Conservation (phyloP, 2,329 filamentous ascomycete genomes). For the Fusarium sp. region DNA sequence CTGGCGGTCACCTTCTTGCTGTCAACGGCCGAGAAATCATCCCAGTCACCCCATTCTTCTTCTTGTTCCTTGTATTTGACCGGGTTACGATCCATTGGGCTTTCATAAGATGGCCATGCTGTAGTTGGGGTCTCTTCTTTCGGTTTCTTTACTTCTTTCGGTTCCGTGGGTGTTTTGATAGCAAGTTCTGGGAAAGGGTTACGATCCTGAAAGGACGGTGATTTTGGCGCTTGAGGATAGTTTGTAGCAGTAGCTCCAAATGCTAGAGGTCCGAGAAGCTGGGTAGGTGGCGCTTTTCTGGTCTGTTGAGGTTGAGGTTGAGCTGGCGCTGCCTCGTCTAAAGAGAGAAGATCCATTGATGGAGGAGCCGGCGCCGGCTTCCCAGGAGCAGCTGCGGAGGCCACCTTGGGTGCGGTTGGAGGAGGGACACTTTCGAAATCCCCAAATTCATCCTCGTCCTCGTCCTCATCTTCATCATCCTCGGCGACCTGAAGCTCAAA, state of each 20-base stretch:
- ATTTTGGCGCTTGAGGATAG: constrained; percentile 62
- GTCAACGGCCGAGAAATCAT: constrained; percentile 54
- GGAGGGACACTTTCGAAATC: constrained; percentile 65
- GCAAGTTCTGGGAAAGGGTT: constrained; percentile 64
- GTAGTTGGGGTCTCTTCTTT: constrained; percentile 57
- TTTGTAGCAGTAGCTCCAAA: constrained; percentile 45
- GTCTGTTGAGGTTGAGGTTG: constrained; percentile 10
- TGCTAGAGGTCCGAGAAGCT: constrained; percentile 49
- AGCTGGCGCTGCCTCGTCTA: constrained; percentile 49
- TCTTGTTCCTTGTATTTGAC: constrained; percentile 46
- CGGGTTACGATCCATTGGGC: constrained; percentile 17
- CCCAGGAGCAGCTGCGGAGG: constrained; percentile 30
- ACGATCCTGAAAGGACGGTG: constrained; percentile 64
- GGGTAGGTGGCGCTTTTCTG: constrained; percentile 45
- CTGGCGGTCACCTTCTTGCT: constrained; percentile 33
- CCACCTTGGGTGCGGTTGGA: neutral
- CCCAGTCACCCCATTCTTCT: constrained; percentile 65
- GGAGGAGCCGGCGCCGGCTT: constrained; percentile 38
- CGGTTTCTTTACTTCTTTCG: constrained; percentile 50
- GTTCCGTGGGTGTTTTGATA: constrained; percentile 57
- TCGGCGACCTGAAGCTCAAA: constrained; percentile 57
- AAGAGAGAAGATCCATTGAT: constrained; percentile 57
- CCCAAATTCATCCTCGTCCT: constrained; percentile 64
- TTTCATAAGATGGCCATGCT: constrained; percentile 58
- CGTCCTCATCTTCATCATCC: constrained; percentile 60